phyloP scores from a whole-genome alignment of 2,329 filamentous ascomycete species.

The Talaromyces sp. region DNA sequence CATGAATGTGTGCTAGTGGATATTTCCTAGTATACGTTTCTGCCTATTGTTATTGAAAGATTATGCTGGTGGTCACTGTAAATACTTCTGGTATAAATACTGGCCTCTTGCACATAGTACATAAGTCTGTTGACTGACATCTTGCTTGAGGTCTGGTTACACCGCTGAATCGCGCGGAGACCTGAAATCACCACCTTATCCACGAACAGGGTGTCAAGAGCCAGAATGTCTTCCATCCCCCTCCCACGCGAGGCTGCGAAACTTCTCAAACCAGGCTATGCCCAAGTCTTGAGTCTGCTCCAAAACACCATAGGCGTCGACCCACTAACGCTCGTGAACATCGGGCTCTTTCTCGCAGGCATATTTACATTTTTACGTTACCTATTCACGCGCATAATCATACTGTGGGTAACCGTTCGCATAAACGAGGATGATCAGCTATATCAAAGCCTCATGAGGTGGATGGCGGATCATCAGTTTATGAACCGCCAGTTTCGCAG shows the following conservation, averaged over 20 bases:
- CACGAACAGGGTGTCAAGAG: background rate
- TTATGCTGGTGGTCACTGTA: background rate
- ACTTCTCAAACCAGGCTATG: conserved; percentile 15
- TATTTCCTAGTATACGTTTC: background rate
- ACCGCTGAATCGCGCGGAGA: background rate
- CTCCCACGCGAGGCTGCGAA: conserved; percentile 15
- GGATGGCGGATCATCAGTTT: conserved; percentile 53
- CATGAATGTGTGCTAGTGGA: background rate
- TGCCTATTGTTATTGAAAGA: background rate
- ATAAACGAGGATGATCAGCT: conserved; percentile 57
- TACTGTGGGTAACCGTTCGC: conserved; percentile 36
- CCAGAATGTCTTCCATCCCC: background rate
- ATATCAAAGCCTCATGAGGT: conserved; percentile 58
- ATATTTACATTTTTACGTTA: conserved; percentile 15
- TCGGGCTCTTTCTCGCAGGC: conserved; percentile 18
- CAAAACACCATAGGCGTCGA: conserved; percentile 16
- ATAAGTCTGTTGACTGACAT: background rate
- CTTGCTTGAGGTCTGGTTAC: background rate
- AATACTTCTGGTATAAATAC: background rate
- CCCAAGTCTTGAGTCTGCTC: conserved; percentile 3
- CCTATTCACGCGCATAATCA: conserved; percentile 16
- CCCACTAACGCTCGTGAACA: conserved; percentile 17
- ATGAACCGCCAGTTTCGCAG: conserved; percentile 50
- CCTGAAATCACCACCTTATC: background rate
- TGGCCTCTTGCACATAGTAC: background rate